Base-by-base conservation (phyloP, 2,329 filamentous ascomycete species). In the Aureobasidium sp. region DNA sequence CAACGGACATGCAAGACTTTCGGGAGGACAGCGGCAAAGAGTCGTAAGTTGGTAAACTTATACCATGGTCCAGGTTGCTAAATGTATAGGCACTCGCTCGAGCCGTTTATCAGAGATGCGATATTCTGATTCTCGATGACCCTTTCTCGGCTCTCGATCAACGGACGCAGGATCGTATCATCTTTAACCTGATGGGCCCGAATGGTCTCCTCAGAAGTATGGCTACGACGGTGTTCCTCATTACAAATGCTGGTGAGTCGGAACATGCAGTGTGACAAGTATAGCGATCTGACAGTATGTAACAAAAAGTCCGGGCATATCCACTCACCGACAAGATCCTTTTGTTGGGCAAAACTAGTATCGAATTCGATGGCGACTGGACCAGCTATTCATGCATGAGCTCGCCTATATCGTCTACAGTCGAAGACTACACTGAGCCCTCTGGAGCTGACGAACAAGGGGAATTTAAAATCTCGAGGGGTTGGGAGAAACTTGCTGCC, bases 71-170 rank as follows among this genome's bases (percentile, higher is more conserved):
- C 30, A 12, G 16, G 42, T 55, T 61, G 50, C n/a, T 7, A 25
- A 22, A 8, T 45, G n/a, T n/a, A n/a, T 4, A 68, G 64, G 71
- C 74, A n/a, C 68, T 79, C n/a, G 77, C 77, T 19, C 67, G 77
- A 52, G 76, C 75, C 12, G 65, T 78, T 8, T 79, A 79, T 60
- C 70, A 75, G n/a, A 69, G 72, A 45, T 70, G 69, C 39, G 68
- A 73, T 21, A 66, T 77, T 19, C 64, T 77, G 19, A 65, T 79
- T n/a, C 67, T 79, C 6, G 76, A 79, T 56, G 75, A 79, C 57
- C 71, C 73, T 16, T 68, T 79, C 11, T 75, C 71, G 53, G 74
- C 74, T 3, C 69, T 79, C 5, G 76, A 79, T 58, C 63, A 68
- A 7, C 66, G 71, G 16, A 78, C 75, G 0, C 74, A 77, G 53